These are phyloP conservation scores for Daedaleopsis sinensis DNA, from an alignment of 768 basidiomycete species.

Conservation along the genomic window DNA sequence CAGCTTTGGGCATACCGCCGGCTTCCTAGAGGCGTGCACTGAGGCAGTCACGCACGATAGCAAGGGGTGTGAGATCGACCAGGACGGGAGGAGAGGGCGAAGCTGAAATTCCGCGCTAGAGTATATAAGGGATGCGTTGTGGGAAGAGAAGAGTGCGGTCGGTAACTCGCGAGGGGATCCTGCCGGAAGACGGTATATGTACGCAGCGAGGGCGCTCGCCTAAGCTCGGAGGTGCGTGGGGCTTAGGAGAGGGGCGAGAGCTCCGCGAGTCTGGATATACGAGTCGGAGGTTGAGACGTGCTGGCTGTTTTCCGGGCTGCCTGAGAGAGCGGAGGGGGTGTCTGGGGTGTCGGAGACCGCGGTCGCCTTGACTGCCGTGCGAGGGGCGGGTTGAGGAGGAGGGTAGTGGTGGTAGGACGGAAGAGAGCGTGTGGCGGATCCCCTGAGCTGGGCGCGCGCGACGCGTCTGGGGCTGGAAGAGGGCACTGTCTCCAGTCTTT, in stretches of 20 bases:
- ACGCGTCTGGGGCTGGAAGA: background rate
- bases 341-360: background rate
- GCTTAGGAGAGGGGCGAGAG: background rate
- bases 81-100: conserved; percentile 2
- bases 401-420: background rate
- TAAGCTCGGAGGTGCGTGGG: background rate
- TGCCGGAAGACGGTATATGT: conserved; percentile 7
- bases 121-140: conserved; percentile 13
- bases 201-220: conserved; percentile 9
- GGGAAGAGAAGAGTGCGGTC: conserved; percentile 15
- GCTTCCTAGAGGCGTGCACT: background rate
- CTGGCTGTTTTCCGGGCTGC: background rate
- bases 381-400: background rate
- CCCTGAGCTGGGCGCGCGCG: background rate
- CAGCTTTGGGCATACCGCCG: conserved; percentile 67
- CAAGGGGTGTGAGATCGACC: background rate
- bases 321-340: background rate
- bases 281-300: background rate
- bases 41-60: background rate
- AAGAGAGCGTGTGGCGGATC: background rate
- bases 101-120: conserved; percentile 7
- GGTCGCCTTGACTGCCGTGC: conserved; percentile 1
- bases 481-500: too few relatives aligned
- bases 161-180: conserved; percentile 15
- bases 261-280: background rate